Evolutionary conservation across 257 asterid genomes (phyloP).

Genomic region (Linderniella brevidens): DNA sequence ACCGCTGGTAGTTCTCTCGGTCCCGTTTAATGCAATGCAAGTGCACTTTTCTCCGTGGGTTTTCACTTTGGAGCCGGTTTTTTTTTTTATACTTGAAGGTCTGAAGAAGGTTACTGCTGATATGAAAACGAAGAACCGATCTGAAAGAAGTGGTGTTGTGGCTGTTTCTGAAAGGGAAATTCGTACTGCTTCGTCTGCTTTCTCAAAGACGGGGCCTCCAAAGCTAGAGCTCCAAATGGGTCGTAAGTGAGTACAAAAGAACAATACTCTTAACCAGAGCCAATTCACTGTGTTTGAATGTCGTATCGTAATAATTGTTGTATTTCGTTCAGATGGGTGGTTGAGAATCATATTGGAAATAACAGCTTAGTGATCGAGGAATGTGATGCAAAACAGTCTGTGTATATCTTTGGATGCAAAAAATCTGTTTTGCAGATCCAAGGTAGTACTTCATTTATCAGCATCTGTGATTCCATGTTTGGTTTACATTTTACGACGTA

Average conservation of each 20-base stretch:
- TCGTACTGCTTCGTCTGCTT: constrained; percentile 31
- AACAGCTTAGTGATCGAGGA: constrained; percentile 79
- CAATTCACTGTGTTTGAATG: no score
- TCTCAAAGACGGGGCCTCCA: constrained; percentile 76
- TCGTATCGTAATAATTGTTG: constrained; percentile 1
- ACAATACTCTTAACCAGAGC: constrained; percentile 3
- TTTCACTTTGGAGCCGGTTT: no score
- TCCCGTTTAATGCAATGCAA: not conserved
- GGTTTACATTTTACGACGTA: not conserved
- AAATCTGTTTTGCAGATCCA: constrained; percentile 78
- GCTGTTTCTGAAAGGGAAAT: constrained; percentile 37
- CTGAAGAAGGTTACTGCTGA: constrained; percentile 88
- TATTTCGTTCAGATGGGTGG: constrained; percentile 69
- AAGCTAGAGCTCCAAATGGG: constrained; percentile 98
- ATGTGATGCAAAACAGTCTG: constrained; percentile 89
- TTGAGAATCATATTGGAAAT: constrained; percentile 83
- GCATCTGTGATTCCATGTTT: not conserved
- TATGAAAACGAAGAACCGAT: constrained; percentile 84
- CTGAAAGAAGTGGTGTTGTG: constrained; percentile 63
- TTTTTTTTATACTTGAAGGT: no score
- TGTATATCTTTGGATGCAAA: constrained; percentile 83
- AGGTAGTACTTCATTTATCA: constrained; percentile 34
- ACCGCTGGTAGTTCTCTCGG: constrained; percentile 46
- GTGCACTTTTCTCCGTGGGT: not conserved
- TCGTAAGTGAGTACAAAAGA: constrained; percentile 91